Evolutionary conservation across 75 land plant species (phyloP).

Genomic region (Sequoiadendron giganteum): DNA sequence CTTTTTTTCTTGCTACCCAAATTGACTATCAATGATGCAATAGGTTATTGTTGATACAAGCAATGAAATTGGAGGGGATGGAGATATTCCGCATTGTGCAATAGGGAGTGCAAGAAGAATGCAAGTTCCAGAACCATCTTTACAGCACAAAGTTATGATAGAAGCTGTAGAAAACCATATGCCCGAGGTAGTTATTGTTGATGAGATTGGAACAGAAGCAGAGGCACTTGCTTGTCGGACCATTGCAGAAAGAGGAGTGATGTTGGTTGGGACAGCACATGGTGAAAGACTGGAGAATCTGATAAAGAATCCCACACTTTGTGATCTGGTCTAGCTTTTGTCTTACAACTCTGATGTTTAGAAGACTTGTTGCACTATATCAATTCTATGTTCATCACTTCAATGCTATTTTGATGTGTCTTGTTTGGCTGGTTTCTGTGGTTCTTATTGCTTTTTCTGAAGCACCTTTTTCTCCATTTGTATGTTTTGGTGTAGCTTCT

Average conservation of each 20-base stretch:
- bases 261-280: constrained; percentile 81
- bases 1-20: not conserved
- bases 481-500: not conserved
- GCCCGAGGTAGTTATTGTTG: constrained; percentile 81
- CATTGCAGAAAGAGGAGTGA: constrained; percentile 82
- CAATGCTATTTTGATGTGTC: not conserved
- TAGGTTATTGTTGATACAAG: constrained; percentile 84
- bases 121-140: constrained; percentile 75
- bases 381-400: not conserved
- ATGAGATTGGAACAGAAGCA: constrained; percentile 79
- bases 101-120: constrained; percentile 76
- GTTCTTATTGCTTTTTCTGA: not conserved
- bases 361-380: not conserved
- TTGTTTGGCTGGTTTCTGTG: not conserved
- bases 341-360: not conserved
- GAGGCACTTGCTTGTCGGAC: constrained; percentile 68
- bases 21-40: constrained; percentile 1
- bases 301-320: constrained; percentile 66
- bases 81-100: constrained; percentile 70
- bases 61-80: constrained; percentile 84
- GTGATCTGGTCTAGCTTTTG: constrained; percentile 50
- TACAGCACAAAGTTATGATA: constrained; percentile 79
- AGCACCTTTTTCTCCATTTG: not conserved
- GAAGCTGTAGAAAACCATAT: constrained; percentile 86
- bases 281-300: constrained; percentile 67